Conservation (phyloP, 2,329 filamentous ascomycete genomes). For the Botrytis elliptica region DNA sequence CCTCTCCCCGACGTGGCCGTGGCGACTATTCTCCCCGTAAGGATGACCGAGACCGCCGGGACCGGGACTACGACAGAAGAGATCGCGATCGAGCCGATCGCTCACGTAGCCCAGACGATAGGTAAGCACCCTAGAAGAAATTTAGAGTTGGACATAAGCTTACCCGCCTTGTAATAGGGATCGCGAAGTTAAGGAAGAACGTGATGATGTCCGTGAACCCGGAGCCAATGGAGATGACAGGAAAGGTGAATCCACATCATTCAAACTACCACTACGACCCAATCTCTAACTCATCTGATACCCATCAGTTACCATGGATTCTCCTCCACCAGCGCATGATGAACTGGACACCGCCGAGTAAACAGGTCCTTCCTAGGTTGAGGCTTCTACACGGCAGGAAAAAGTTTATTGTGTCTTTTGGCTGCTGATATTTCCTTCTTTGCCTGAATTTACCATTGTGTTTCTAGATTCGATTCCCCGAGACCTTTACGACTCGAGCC, state of each 20-base stretch:
- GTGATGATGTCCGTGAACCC: constrained; percentile 73
- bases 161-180: constrained; percentile 39
- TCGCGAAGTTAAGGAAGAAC: constrained; percentile 54
- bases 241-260: constrained; percentile 63
- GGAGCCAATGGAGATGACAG: constrained; percentile 82
- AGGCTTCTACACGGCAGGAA: constrained; percentile 31
- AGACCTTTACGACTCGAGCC: constrained; percentile 26
- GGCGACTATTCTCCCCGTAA: constrained; percentile 82
- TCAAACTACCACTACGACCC: constrained; percentile 26
- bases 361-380: constrained; percentile 32
- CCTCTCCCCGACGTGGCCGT: constrained; percentile 72
- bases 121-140: constrained; percentile 43
- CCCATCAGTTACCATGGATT: constrained; percentile 59
- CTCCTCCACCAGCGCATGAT: constrained; percentile 81
- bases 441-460: constrained; percentile 37
- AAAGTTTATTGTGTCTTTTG: constrained; percentile 32
- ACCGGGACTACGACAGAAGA: constrained; percentile 72
- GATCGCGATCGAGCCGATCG: constrained; percentile 60
- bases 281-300: constrained; percentile 33
- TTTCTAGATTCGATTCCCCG: constrained; percentile 38
- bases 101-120: constrained; percentile 66
- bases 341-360: constrained; percentile 93
- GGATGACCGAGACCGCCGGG: constrained; percentile 79
- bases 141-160: background rate
- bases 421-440: constrained; percentile 36